Conservation (phyloP, 2,329 filamentous ascomycete species). For the Bipolaris cookei region DNA sequence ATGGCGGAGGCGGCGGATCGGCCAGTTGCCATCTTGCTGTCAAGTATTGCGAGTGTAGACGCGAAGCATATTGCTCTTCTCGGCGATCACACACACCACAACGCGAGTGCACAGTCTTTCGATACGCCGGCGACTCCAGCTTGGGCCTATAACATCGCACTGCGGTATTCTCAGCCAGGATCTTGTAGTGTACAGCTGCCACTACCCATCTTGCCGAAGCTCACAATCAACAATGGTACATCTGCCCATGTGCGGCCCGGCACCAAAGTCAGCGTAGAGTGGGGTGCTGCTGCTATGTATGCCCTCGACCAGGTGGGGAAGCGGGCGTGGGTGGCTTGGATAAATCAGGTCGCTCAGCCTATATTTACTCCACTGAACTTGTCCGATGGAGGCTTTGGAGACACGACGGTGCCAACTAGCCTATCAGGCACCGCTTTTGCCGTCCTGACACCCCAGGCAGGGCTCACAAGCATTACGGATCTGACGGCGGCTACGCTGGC, state of each 20-base stretch:
- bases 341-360: slow-evolving; percentile 7
- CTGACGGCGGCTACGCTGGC: slow-evolving; percentile 8
- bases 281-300: slow-evolving; percentile 3
- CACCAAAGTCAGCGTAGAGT: not conserved
- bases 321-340: slow-evolving; percentile 1
- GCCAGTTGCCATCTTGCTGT: slow-evolving; percentile 6
- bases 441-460: slow-evolving; percentile 4
- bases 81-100: not conserved
- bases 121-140: slow-evolving; percentile 8
- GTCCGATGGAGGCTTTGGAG: not conserved
- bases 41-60: slow-evolving; percentile 12
- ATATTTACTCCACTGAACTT: not conserved
- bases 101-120: slow-evolving; percentile 8
- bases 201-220: slow-evolving; percentile 8
- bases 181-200: slow-evolving; percentile 10
- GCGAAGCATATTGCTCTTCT: slow-evolving; percentile 10
- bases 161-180: slow-evolving; percentile 4
- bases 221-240: slow-evolving; percentile 2
- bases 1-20: slow-evolving; percentile 7
- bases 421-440: slow-evolving; percentile 13
- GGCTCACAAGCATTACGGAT: slow-evolving; percentile 4
- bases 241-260: not conserved
- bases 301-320: not conserved
- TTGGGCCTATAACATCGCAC: slow-evolving; percentile 13
- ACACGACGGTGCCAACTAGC: not conserved